These are phyloP conservation scores for Geosmithia morbida DNA, from an alignment of 2,329 filamentous ascomycete genomes.

Conservation along the genomic window DNA sequence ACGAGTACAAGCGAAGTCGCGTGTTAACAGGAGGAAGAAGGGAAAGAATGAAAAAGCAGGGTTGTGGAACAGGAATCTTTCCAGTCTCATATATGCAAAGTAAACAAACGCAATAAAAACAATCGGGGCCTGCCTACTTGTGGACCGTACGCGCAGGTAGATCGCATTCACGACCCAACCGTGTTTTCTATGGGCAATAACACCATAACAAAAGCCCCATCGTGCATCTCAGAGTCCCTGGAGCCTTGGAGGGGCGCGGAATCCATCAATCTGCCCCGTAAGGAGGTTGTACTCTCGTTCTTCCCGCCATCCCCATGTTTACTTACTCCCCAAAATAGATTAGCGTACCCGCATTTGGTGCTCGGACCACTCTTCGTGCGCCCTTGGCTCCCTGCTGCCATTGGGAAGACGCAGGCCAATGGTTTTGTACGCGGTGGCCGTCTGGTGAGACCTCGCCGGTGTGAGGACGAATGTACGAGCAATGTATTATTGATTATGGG, in stretches of 20 bases:
- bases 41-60: background rate
- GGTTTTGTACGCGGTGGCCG: background rate
- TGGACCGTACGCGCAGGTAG: background rate
- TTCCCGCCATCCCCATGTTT: background rate
- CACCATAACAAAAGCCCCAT: background rate
- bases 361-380: background rate
- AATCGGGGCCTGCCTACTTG: background rate
- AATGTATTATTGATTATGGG: too few relatives aligned
- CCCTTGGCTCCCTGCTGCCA: background rate
- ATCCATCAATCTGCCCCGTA: background rate
- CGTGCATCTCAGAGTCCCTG: background rate
- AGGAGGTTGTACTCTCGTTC: background rate
- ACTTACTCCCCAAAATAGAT: constrained; percentile 1
- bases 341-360: background rate
- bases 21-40: background rate
- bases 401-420: background rate
- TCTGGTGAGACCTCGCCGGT: background rate
- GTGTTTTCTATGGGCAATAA: background rate
- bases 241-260: background rate
- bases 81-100: background rate
- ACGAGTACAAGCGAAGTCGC: background rate
- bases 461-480: background rate
- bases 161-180: background rate
- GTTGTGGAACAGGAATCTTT: background rate
- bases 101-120: background rate